Evolutionary conservation across 192 early-diverging fungal species (phyloP).

Genomic region (Entomortierella beljakovae): DNA sequence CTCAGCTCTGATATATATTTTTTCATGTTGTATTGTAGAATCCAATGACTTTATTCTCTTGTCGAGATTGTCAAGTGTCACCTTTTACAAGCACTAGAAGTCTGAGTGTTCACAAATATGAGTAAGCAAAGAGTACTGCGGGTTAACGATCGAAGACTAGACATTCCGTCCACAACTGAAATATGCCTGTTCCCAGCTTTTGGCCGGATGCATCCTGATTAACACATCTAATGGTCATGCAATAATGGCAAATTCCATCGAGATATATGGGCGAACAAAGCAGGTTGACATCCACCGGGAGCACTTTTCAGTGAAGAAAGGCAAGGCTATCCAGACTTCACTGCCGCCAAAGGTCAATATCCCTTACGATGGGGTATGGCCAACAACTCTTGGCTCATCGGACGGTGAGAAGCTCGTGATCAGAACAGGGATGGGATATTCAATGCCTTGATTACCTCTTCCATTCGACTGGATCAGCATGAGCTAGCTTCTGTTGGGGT

Average conservation of each 20-base stretch:
- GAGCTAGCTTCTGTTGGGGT: too few species aligned
- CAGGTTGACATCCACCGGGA: conserved; percentile 13
- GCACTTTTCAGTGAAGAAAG: conserved; percentile 19
- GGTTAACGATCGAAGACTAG: too few species aligned
- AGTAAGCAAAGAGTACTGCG: too few species aligned
- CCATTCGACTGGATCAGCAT: conserved; percentile 33
- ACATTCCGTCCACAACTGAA: too few species aligned
- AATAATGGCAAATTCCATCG: not conserved
- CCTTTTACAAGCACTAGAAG: too few species aligned
- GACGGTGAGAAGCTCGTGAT: conserved; percentile 30
- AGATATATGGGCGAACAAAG: conserved; percentile 10
- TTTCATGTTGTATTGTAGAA: too few species aligned
- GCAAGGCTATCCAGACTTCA: conserved; percentile 17
- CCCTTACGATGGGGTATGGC: conserved; percentile 45
- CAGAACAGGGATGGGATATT: conserved; percentile 34
- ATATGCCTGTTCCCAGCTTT: not conserved
- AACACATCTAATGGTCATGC: conserved; percentile 2
- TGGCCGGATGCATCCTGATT: conserved; percentile 4
- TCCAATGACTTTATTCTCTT: too few species aligned
- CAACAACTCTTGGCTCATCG: conserved; percentile 6
- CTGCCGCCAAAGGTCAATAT: conserved; percentile 14
- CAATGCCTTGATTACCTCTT: conserved; percentile 47
- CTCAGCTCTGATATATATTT: too few species aligned
- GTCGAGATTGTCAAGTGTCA: too few species aligned
- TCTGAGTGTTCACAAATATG: too few species aligned